Base-by-base conservation (phyloP, 1,284 basidiomycete species). In the Coniferiporia sulphurascens region DNA sequence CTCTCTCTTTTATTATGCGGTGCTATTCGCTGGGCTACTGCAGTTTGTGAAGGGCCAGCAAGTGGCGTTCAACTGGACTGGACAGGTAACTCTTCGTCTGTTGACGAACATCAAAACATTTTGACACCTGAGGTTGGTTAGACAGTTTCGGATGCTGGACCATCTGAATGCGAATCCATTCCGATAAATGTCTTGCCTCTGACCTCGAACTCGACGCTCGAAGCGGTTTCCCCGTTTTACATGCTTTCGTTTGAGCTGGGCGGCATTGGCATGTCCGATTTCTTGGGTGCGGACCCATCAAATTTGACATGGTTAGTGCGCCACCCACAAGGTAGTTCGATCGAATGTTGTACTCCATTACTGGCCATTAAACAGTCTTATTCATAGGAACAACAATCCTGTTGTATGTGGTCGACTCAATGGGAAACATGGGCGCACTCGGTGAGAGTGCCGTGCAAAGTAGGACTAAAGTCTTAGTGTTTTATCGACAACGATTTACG, bases 241-340 rank as follows among this genome's bases (percentile, higher is more conserved):
- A 55, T 61, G 49, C 13, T 61, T 41, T 61, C 60, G 13, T 61
- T 56, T 44, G 60, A 56, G 9, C 19, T 57, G 9, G 60, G 55
- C 17, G 55, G 55, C 2, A 53, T 53, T 22, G 45, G 27, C 10
- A 53, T 41, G 17, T 21, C 51, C 44, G 51, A 61, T 53, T 57
- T 48, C 19, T 27, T 61, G 32, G 60, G 60, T n/a, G 3, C 60
- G 2, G 49, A 61, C 36, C 15, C 55, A 15, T 34, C 52, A 34
- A 57, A 61, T 32, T 21, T 56, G 36, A 53, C 51, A 7, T 61
- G 55, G 55, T 22, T 41, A 9, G 60, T 61, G 15, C 50, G 44
- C 36, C 60, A 61, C 53, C 12, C 55, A 3, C 45, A 53, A 49
- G 52, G 59, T 52, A 19, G 27, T 19, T 49, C 15, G 12, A 17